Percentiles rank a stretch among this genome's conserved stretches.
Conservation (phyloP, 768 basidiomycete species). For the Mycena capillaripes region DNA sequence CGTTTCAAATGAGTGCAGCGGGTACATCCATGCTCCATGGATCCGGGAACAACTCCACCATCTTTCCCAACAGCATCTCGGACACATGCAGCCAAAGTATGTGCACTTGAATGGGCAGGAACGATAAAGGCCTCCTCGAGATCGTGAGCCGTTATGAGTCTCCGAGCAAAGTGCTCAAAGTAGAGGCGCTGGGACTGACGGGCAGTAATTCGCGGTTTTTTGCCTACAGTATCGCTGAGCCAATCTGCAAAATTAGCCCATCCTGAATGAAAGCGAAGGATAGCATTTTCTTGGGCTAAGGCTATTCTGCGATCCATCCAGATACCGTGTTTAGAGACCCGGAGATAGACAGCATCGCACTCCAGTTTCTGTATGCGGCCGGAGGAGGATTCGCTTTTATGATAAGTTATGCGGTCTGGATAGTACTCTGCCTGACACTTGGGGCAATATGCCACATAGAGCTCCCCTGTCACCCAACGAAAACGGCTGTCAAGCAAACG, state of each 20-base stretch:
- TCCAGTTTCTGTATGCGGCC: constrained; percentile 28
- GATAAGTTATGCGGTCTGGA: constrained; percentile 39
- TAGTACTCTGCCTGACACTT: constrained; percentile 37
- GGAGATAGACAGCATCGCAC: constrained; percentile 37
- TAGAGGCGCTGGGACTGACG: constrained; percentile 46
- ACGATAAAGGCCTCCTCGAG: constrained; percentile 24
- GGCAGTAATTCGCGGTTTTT: constrained; percentile 28
- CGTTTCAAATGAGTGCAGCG: constrained; percentile 19
- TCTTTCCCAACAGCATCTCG: constrained; percentile 35
- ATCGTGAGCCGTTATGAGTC: constrained; percentile 37
- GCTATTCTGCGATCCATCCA: constrained; percentile 44
- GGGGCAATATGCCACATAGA: constrained; percentile 32
- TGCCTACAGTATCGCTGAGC: constrained; percentile 37
- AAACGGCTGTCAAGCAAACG: background rate
- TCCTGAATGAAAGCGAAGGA: constrained; percentile 41
- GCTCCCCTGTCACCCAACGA: background rate
- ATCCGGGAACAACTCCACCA: constrained; percentile 23
- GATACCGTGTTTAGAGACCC: constrained; percentile 44
- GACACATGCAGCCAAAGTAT: constrained; percentile 25
- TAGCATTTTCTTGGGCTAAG: constrained; percentile 40
- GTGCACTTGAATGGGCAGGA: constrained; percentile 35
- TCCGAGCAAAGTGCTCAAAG: constrained; percentile 43
- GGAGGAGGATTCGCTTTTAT: background rate
- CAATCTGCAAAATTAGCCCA: constrained; percentile 46
- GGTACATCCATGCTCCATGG: constrained; percentile 23